Evolutionary conservation across 2,329 filamentous ascomycete genomes (phyloP).

Genomic region (Cryoendolithus antarcticus): DNA sequence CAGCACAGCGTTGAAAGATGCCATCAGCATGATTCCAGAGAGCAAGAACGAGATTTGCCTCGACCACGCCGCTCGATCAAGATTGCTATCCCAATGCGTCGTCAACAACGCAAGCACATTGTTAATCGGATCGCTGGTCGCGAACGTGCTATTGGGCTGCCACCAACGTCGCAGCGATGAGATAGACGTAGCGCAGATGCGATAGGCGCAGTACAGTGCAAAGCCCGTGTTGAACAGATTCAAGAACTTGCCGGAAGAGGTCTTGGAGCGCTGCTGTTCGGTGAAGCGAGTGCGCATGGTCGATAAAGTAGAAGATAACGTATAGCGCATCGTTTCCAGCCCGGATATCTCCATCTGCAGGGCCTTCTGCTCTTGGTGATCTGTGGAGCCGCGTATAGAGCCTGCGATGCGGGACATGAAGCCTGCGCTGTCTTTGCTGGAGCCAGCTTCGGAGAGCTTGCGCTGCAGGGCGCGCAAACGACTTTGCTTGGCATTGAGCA

Average conservation of each 20-base stretch:
- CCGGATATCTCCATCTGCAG: conserved; percentile 67
- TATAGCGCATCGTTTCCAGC: conserved; percentile 66
- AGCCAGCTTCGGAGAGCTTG: conserved; percentile 39
- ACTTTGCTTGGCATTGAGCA: conserved; percentile 64
- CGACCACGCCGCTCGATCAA: conserved; percentile 73
- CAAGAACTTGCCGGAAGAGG: conserved; percentile 51
- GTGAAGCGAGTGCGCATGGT: conserved; percentile 51
- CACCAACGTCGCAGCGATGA: conserved; percentile 50
- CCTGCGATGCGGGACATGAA: conserved; percentile 65
- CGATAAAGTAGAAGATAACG: conserved; percentile 52
- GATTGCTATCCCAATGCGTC: conserved; percentile 69
- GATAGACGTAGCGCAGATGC: conserved; percentile 59
- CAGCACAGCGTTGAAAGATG: conserved; percentile 70
- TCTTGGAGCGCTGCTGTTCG: conserved; percentile 55
- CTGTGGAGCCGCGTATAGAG: conserved; percentile 50
- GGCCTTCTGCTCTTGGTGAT: conserved; percentile 39
- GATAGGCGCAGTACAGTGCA: conserved; percentile 73
- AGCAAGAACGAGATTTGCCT: conserved; percentile 75
- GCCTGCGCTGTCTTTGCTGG: conserved; percentile 28
- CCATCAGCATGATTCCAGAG: conserved; percentile 69
- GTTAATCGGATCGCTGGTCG: conserved; percentile 70
- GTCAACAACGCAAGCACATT: conserved; percentile 68
- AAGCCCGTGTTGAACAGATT: conserved; percentile 56
- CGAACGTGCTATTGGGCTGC: conserved; percentile 40
- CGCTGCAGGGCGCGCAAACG: conserved; percentile 58